A percentile compares a stretch with the other conserved stretches of the same genome.
Conservation (phyloP, 306 rosid genomes). For the Trifolium subterraneum region DNA sequence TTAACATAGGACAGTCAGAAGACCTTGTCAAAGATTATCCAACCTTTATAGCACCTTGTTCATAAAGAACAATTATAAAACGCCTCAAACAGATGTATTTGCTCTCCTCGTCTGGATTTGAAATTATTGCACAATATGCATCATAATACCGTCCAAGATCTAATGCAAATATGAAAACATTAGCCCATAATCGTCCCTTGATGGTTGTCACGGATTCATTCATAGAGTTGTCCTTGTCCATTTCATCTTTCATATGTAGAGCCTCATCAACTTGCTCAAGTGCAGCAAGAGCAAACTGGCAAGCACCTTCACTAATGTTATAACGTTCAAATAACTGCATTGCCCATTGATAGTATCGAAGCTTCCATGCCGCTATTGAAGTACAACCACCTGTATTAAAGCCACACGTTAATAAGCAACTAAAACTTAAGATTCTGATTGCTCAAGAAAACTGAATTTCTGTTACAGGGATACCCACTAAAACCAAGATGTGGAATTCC, state of each 20-base stretch:
- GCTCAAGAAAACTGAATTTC: slow-evolving; percentile 29
- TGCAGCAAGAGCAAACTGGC: slow-evolving; percentile 97
- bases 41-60: slow-evolving; percentile 84
- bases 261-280: slow-evolving; percentile 97
- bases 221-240: slow-evolving; percentile 41
- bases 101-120: slow-evolving; percentile 98
- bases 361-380: slow-evolving; percentile 72
- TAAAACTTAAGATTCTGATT: slow-evolving; percentile 21
- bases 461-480: slow-evolving; percentile 57
- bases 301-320: slow-evolving; percentile 85
- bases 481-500: slow-evolving; percentile 66
- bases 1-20: slow-evolving; percentile 20
- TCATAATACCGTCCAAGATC: slow-evolving; percentile 80
- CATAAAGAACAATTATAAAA: slow-evolving; percentile 84
- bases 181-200: slow-evolving; percentile 94
- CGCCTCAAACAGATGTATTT: slow-evolving; percentile 91
- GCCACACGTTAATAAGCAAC: slow-evolving; percentile 16
- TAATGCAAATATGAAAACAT: slow-evolving; percentile 85
- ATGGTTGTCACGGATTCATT: slow-evolving; percentile 68
- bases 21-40: slow-evolving; percentile 26
- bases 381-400: slow-evolving; percentile 57
- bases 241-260: slow-evolving; percentile 46
- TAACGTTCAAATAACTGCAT: slow-evolving; percentile 94
- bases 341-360: slow-evolving; percentile 90
- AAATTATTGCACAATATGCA: slow-evolving; percentile 93